Evolutionary conservation across 768 basidiomycete species (phyloP).

Genomic region (Hemileccinum impolitum): DNA sequence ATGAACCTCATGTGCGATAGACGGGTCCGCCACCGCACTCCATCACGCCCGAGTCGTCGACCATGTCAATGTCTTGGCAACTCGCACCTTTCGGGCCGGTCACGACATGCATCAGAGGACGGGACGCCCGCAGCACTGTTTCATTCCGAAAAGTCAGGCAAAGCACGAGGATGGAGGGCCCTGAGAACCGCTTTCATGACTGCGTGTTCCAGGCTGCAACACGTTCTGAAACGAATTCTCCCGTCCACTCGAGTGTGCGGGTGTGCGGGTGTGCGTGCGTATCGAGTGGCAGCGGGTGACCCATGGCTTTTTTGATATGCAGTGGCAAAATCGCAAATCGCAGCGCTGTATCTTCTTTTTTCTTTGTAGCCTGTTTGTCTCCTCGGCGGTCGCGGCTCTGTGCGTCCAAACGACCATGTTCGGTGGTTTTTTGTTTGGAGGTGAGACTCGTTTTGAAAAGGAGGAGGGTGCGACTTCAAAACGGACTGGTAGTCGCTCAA

Average conservation of each 20-base stretch:
- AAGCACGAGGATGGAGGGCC: too few relatives aligned
- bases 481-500: background rate
- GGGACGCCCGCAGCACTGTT: background rate
- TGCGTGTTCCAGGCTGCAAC: constrained; percentile 10
- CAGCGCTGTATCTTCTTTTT: constrained; percentile 13
- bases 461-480: background rate
- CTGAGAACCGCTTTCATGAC: background rate
- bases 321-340: background rate
- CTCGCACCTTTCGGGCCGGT: background rate
- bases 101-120: background rate
- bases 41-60: background rate
- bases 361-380: background rate
- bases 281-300: background rate
- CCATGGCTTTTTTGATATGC: constrained; percentile 1
- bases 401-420: background rate
- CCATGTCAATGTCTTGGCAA: background rate
- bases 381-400: constrained; percentile 1
- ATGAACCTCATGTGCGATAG: background rate
- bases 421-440: background rate
- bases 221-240: constrained; percentile 11
- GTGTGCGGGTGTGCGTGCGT: too few relatives aligned
- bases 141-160: background rate
- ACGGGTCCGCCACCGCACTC: too few relatives aligned
- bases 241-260: background rate
- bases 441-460: background rate